A percentile compares a stretch with the other conserved stretches of the same genome.
phyloP scores from a whole-genome alignment of 2,329 filamentous ascomycete genomes.

The Zopfia rhizophila region DNA sequence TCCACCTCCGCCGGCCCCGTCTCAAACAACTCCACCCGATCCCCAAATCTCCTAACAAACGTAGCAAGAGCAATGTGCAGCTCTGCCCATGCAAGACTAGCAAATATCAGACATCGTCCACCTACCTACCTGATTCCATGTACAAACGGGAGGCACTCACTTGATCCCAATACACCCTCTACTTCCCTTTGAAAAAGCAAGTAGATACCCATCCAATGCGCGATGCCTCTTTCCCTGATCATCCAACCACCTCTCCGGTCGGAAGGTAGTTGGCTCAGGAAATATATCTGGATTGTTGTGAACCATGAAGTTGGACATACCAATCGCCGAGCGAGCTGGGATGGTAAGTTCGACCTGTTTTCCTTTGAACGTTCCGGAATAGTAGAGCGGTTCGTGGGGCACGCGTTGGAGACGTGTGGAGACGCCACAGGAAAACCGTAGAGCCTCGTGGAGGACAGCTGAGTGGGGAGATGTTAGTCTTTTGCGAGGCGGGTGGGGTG shows the following conservation, averaged over 20 bases:
- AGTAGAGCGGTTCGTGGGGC: conserved; percentile 1
- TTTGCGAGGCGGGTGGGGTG: too few species aligned
- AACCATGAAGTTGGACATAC: conserved; percentile 36
- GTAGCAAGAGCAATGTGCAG: conserved; percentile 7
- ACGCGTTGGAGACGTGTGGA: background rate
- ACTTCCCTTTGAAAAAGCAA: conserved; percentile 7
- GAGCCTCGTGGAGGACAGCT: too few species aligned
- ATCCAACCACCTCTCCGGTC: conserved; percentile 33
- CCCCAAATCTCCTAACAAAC: conserved; percentile 5
- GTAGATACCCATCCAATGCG: background rate
- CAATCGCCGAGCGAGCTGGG: conserved; percentile 31
- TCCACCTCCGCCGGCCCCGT: conserved; percentile 7
- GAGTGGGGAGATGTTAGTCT: too few species aligned
- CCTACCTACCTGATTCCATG: background rate
- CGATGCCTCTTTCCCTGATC: conserved; percentile 16
- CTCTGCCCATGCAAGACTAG: conserved; percentile 10
- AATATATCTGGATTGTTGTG: conserved; percentile 33
- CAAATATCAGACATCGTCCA: too few species aligned
- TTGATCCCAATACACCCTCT: conserved; percentile 11
- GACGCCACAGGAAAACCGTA: too few species aligned
- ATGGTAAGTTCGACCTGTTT: conserved; percentile 8
- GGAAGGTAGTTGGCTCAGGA: conserved; percentile 20
- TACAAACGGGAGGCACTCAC: conserved; percentile 5
- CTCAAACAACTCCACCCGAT: conserved; percentile 1
- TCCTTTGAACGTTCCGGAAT: background rate